These are phyloP conservation scores for Monosporascus sp. DNA, from an alignment of 2,329 filamentous ascomycete genomes.

Conservation along the genomic window DNA sequence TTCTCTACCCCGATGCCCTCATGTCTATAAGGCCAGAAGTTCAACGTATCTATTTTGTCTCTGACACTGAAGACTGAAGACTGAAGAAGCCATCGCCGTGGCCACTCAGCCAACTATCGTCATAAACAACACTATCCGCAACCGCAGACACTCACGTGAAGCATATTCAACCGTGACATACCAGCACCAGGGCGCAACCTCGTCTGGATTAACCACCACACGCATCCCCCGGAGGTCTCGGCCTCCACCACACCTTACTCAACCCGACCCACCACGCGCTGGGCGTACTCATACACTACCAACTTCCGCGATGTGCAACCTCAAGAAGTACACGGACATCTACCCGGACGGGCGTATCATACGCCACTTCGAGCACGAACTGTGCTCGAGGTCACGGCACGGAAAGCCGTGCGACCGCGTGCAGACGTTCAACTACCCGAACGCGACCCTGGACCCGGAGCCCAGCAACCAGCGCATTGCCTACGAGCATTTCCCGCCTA, in stretches of 20 bases:
- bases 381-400: conserved; percentile 35
- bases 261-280: conserved; percentile 18
- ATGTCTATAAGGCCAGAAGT: conserved; percentile 16
- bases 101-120: conserved; percentile 18
- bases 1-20: conserved; percentile 13
- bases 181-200: conserved; percentile 7
- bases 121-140: conserved; percentile 21
- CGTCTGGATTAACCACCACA: conserved; percentile 8
- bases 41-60: conserved; percentile 13
- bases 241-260: conserved; percentile 14
- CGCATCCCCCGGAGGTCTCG: conserved; percentile 7
- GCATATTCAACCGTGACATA: conserved; percentile 9
- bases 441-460: conserved; percentile 29
- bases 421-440: conserved; percentile 36
- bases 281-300: conserved; percentile 19
- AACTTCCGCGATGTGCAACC: conserved; percentile 42
- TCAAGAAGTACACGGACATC: conserved; percentile 40
- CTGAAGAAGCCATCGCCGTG: conserved; percentile 11
- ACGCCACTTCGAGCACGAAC: conserved; percentile 27
- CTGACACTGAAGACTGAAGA: conserved; percentile 15
- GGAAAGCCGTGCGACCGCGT: conserved; percentile 38
- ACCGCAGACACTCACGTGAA: conserved; percentile 10
- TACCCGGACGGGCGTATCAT: conserved; percentile 39
- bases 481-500: conserved; percentile 34
- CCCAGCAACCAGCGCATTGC: conserved; percentile 25